A percentile compares a stretch with the other conserved stretches of the same genome.
phyloP scores from a whole-genome alignment of 2,329 filamentous ascomycete species.

The Fonsecaea pugnacius region DNA sequence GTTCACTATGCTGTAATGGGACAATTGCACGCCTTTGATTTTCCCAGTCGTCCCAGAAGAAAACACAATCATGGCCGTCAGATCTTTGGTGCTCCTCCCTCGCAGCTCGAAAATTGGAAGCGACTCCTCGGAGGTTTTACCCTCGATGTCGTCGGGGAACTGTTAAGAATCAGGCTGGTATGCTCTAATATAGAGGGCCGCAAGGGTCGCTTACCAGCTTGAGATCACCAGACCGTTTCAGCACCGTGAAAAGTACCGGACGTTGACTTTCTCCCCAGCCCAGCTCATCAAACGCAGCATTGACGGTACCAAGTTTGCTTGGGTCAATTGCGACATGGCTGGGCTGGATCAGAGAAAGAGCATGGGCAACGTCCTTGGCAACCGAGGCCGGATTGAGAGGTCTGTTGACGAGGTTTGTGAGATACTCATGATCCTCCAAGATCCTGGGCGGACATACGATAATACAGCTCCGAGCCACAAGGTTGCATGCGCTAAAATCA shows the following conservation, averaged over 20 bases:
- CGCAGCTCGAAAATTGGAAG: constrained; percentile 36
- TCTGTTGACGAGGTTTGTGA: constrained; percentile 7
- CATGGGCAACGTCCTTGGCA: constrained; percentile 37
- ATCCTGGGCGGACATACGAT: constrained; percentile 19
- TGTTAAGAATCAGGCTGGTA: background rate
- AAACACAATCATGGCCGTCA: constrained; percentile 37
- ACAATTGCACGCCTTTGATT: constrained; percentile 47
- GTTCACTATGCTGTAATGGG: constrained; percentile 50
- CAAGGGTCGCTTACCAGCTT: constrained; percentile 9
- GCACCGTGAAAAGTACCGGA: constrained; percentile 26
- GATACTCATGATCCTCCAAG: constrained; percentile 12
- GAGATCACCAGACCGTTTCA: constrained; percentile 13
- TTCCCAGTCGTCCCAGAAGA: constrained; percentile 42
- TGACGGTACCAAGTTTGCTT: constrained; percentile 33
- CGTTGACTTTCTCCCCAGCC: constrained; percentile 5
- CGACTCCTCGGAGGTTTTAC: constrained; percentile 18
- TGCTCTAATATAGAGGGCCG: background rate
- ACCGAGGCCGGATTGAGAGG: constrained; percentile 36
- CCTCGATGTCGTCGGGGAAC: constrained; percentile 23
- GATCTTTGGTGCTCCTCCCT: constrained; percentile 33
- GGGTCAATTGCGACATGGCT: constrained; percentile 36
- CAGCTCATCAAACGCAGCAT: constrained; percentile 30
- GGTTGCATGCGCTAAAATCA: constrained; percentile 39
- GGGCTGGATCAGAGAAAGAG: constrained; percentile 35
- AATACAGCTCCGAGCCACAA: constrained; percentile 39